These are phyloP conservation scores for Ashbya aceris DNA, from an alignment of 1,139 yeast species.

Conservation along the genomic window DNA sequence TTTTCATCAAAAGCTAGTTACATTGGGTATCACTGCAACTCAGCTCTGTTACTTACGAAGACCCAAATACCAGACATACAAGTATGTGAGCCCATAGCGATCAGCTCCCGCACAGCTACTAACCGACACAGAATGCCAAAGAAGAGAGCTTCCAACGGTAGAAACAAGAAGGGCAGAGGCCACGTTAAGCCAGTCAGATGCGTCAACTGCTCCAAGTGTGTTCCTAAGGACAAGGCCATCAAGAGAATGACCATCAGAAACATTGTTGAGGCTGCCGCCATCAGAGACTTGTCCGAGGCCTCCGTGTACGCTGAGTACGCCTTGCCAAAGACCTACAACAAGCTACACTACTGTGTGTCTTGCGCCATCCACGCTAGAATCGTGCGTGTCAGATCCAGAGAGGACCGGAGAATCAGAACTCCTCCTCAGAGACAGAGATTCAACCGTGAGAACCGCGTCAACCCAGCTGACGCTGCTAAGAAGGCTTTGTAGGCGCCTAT, in stretches of 20 bases:
- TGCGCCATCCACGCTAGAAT: constrained; percentile 99
- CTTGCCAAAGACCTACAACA: constrained; percentile 98
- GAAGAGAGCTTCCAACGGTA: constrained; percentile 99
- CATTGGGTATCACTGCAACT: too few species aligned
- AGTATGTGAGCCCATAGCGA: too few species aligned
- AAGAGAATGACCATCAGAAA: constrained; percentile 99
- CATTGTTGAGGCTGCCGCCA: constrained; percentile 99
- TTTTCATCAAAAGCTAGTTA: too few species aligned
- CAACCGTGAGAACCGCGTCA: constrained; percentile 84
- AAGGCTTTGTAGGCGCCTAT: constrained; percentile 46
- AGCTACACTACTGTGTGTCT: constrained; percentile 99
- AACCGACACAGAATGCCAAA: constrained; percentile 69
- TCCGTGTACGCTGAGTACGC: constrained; percentile 99
- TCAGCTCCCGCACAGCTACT: too few species aligned
- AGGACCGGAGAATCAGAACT: constrained; percentile 97
- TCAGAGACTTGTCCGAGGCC: constrained; percentile 99
- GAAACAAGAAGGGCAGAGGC: constrained; percentile 99
- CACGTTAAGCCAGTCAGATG: constrained; percentile 99
- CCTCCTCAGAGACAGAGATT: constrained; percentile 99
- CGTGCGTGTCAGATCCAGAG: constrained; percentile 99
- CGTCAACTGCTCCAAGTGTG: constrained; percentile 99
- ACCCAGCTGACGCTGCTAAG: constrained; percentile 98
- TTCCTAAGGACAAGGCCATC: constrained; percentile 99
- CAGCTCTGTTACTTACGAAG: too few species aligned
- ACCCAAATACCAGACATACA: too few species aligned